Evolutionary conservation across 2,329 filamentous ascomycete genomes (phyloP), one percentile per base, ranked within the genome.

Genomic region (Meredithiella fracta): DNA sequence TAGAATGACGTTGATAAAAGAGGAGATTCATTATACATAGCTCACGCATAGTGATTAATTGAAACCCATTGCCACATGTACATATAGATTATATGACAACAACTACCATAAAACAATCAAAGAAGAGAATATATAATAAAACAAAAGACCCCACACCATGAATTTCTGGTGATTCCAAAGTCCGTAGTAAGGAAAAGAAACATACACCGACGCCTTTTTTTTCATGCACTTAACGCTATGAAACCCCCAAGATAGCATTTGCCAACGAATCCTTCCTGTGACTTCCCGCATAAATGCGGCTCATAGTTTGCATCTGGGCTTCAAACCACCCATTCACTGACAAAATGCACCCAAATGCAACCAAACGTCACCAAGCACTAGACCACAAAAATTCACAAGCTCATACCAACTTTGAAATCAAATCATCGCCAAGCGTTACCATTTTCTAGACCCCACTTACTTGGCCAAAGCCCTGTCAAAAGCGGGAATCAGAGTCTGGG

Each of bases 401-500:
- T 34, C 29, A 20, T 15, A 42, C 38, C 5, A 42, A 20, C 6
- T 15, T 42, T 29, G 29, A 14, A 15, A 14, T 15, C 29, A 34
- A 34, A 5, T 11, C 29, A 34, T 11, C 29, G n/a, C 15, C 20
- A 38, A 40, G 31, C 50, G 9, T 11, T 38, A n/a, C 20, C 23
- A 38, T 23, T 38, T 34, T 14, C 9, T 8, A 22, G 22, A 17
- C 38, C 17, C 17, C 53, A 55, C 61, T 62, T 65, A 68, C 62
- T 66, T 67, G 58, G 65, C 66, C 57, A 77, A 64, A 61, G 70
- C 70, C 58, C 63, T 67, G 63, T 81, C 86, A 69, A 97, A 97
- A 40, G 89, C 85, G 53, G 92, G 92, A 67, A 98, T 98, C 65
- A 98, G 76, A 29, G 92, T 97, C 76, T 98, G 92, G 58, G 92